These are phyloP conservation scores for Fusarium guadeloupense DNA, from an alignment of 2,329 filamentous ascomycete genomes.

Conservation along the genomic window DNA sequence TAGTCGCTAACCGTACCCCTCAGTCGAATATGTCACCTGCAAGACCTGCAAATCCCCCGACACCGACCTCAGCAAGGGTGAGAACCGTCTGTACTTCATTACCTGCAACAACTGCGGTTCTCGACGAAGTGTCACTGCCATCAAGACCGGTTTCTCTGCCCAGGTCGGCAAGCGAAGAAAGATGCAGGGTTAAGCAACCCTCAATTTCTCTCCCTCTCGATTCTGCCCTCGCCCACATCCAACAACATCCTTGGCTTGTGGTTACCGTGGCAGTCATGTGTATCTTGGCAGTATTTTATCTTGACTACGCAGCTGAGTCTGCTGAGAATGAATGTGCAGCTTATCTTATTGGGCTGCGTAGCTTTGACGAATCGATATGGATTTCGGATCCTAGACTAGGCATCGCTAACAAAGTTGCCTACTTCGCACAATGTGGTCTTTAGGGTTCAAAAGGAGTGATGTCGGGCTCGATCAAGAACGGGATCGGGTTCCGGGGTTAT, in stretches of 20 bases:
- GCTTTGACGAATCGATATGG: conserved; percentile 24
- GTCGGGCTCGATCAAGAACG: conserved; percentile 23
- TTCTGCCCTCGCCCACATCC: conserved; percentile 6
- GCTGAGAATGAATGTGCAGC: not conserved
- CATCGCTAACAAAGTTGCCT: conserved; percentile 27
- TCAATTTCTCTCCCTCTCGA: conserved; percentile 5
- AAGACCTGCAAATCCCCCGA: conserved; percentile 97
- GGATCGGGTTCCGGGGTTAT: conserved; percentile 36
- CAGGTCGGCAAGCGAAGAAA: conserved; percentile 99
- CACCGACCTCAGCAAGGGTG: conserved; percentile 96
- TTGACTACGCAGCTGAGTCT: conserved; percentile 14
- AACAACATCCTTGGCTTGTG: conserved; percentile 15
- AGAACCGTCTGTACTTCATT: conserved; percentile 99
- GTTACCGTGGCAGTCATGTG: conserved; percentile 12
- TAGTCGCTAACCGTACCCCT: conserved; percentile 43
- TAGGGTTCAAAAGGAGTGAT: conserved; percentile 34
- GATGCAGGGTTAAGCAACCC: conserved; percentile 75
- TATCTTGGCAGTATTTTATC: conserved; percentile 12
- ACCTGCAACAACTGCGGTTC: conserved; percentile 88
- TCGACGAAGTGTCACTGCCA: conserved; percentile 89
- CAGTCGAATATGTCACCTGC: conserved; percentile 97
- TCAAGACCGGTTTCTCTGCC: conserved; percentile 99
- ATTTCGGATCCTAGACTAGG: conserved; percentile 35
- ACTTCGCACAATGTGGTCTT: conserved; percentile 28
- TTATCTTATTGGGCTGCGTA: conserved; percentile 7